Base-by-base conservation (phyloP, 2,329 filamentous ascomycete genomes). In the Penicillium hordei region DNA sequence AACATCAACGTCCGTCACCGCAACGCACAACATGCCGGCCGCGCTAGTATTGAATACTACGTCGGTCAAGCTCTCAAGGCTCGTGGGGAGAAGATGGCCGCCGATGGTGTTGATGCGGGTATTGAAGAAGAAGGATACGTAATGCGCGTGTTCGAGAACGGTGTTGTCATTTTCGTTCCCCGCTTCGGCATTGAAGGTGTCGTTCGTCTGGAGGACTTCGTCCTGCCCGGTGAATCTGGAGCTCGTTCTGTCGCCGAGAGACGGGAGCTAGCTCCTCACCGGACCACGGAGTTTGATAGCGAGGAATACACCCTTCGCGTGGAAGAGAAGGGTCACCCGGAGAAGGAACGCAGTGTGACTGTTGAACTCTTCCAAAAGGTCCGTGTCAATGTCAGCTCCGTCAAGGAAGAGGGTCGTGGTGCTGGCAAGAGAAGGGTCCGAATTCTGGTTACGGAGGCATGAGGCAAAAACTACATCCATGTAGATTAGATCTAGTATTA, bases 1-100 rank as follows among this genome's bases (percentile, higher is more conserved):
- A 99, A 99, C 79, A 97, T 99, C 83, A 99, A 99, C 75, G 88
- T 94, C 57, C 88, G 94, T 8, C 94, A 99, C 76, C 91, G 94
- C 70, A 99, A 99, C 75, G 94, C 94, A 33, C 94, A 99, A 77
- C 89, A 96, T 77, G 94, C 94, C 3, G 93, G 93, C 36, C 87
- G 94, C 59, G 93, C 94, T 27, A 94, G 89, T 66, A 93, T 99
- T 62, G 93, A 96, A 68, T 99, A 97, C 79, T 99, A 97, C 73
- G 94, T 99, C 48, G 94, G 94, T 0, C 94, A 99, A 78, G 92
- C 93, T 13, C 87, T 99, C 55, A 94, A 94, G 78, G 91, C 84
- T 10, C 81, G 84, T 53, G 81, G 85, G 17, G 77, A 79, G 65
- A 78, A 77, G 65, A 68, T 75, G 63, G 70, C 72, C 19, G 65